Percentiles rank a stretch among this genome's conserved stretches.
Conservation (phyloP, 2,329 filamentous ascomycete genomes). For the Aspergillus nomiae region DNA sequence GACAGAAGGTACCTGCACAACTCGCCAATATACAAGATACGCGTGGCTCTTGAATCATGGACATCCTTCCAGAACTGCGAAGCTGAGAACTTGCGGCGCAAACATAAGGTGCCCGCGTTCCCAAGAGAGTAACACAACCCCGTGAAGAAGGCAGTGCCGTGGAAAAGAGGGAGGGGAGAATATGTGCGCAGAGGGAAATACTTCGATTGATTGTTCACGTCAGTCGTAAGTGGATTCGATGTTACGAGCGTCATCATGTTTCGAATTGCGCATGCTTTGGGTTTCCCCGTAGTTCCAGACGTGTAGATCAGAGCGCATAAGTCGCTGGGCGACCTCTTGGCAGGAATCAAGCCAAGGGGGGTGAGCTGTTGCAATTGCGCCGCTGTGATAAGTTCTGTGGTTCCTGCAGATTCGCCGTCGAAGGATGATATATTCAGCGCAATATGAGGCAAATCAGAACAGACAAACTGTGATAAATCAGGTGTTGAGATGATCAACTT, state of each 20-base stretch:
- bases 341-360: conserved; percentile 23
- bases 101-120: conserved; percentile 44
- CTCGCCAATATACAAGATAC: conserved; percentile 53
- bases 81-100: conserved; percentile 50
- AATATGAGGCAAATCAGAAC: conserved; percentile 37
- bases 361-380: conserved; percentile 30
- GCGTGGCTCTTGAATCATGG: conserved; percentile 44
- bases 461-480: conserved; percentile 42
- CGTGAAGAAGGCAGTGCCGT: conserved; percentile 52
- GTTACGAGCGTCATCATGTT: conserved; percentile 43
- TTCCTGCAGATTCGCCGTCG: conserved; percentile 22
- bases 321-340: conserved; percentile 39
- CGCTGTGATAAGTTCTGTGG: conserved; percentile 28
- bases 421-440: conserved; percentile 44
- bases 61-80: conserved; percentile 51
- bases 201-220: conserved; percentile 40
- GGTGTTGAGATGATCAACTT: conserved; percentile 48
- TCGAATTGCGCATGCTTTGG: conserved; percentile 48
- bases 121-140: conserved; percentile 46
- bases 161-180: conserved; percentile 52
- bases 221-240: conserved; percentile 38
- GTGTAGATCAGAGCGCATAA: conserved; percentile 49
- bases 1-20: conserved; percentile 52
- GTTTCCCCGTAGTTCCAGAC: conserved; percentile 51
- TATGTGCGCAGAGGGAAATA: conserved; percentile 51